Percentiles rank a stretch among this genome's conserved stretches.
These are phyloP conservation scores for Globisporangium apiculatum DNA, from an alignment of 352 stramenopile genomes.

Conservation along the genomic window DNA sequence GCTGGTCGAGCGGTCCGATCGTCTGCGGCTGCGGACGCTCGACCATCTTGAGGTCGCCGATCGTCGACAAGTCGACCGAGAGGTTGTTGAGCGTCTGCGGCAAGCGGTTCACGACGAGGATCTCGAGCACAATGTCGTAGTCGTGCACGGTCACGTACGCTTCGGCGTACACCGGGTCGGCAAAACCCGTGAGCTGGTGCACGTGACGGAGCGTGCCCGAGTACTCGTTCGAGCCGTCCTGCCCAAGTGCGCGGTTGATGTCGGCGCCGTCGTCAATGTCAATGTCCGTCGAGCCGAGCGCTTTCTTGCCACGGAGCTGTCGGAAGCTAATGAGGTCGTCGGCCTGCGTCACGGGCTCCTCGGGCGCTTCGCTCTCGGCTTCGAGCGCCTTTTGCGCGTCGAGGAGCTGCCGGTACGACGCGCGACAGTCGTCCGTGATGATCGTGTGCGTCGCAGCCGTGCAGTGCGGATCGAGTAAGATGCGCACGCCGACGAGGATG, in stretches of 20 bases:
- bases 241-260: conserved; percentile 92
- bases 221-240: conserved; percentile 83
- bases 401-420: conserved; percentile 68
- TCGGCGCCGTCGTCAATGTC: conserved; percentile 98
- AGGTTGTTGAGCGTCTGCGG: conserved; percentile 98
- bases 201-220: conserved; percentile 93
- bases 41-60: conserved; percentile 99
- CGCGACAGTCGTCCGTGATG: conserved; percentile 77
- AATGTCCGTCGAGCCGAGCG: conserved; percentile 91
- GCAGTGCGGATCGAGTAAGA: conserved; percentile 90
- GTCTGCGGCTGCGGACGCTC: conserved; percentile 96
- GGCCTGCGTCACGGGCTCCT: conserved; percentile 63
- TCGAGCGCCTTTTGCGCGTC: conserved; percentile 69
- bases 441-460: conserved; percentile 58
- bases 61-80: conserved; percentile 98
- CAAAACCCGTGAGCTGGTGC: conserved; percentile 99
- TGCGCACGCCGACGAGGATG: conserved; percentile 92
- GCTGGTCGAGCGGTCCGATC: conserved; percentile 96
- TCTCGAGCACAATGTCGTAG: conserved; percentile 99
- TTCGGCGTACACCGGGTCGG: conserved; percentile 99
- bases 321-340: conserved; percentile 98
- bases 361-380: conserved; percentile 44
- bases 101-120: conserved; percentile 98
- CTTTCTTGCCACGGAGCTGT: conserved; percentile 91
- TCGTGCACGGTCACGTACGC: conserved; percentile 99